Evolutionary conservation across 345 rosid genomes (phyloP).

Genomic region (Eucalyptus tenuipes): DNA sequence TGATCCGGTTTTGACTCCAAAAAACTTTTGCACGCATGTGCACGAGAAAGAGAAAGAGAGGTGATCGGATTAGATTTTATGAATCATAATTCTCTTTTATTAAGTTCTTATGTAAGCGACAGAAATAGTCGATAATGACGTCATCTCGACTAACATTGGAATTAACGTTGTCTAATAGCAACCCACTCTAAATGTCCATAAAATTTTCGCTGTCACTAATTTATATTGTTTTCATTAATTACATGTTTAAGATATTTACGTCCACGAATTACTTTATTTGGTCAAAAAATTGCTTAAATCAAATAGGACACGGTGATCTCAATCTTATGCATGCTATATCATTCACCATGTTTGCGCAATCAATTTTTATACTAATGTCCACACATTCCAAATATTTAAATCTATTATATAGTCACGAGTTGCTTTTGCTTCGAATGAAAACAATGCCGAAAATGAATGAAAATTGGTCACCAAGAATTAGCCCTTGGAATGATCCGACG

Average conservation of each 20-base stretch:
- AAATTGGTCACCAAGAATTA: neutral
- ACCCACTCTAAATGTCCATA: neutral
- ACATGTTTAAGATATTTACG: neutral
- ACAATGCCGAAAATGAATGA: neutral
- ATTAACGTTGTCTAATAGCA: neutral
- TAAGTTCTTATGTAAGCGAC: fast-evolving
- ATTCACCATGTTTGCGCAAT: neutral
- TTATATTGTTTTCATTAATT: neutral
- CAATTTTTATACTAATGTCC: neutral
- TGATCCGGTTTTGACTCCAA: too few species aligned
- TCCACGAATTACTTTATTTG: neutral
- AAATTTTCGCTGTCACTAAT: fast-evolving
- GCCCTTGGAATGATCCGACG: neutral
- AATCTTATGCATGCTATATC: too few species aligned
- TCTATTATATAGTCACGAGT: neutral
- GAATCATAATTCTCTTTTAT: too few species aligned
- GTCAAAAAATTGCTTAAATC: neutral
- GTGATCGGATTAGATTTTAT: neutral
- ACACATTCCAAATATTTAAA: neutral
- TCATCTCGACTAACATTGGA: fast-evolving
- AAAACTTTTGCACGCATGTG: too few species aligned
- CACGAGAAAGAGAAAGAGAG: too few species aligned
- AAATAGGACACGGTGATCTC: neutral
- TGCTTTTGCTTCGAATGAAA: neutral
- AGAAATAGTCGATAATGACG: neutral